Conservation (phyloP, 441 rosid genomes). For the Mallotus japonicus region DNA sequence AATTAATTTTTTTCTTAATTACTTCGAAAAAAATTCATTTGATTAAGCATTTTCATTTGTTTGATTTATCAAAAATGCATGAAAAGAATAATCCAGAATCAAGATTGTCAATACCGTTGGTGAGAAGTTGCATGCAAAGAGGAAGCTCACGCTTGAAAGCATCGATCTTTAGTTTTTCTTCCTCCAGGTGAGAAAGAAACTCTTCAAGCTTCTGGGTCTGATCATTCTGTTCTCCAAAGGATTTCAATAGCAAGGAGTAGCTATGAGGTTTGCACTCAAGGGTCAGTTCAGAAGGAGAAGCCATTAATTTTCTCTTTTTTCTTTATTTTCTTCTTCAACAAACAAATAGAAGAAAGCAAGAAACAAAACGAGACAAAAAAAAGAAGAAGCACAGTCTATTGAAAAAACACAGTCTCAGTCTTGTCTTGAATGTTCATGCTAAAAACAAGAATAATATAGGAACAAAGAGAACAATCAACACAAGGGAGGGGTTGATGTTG, state of each 20-base stretch:
- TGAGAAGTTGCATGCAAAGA: constrained; percentile 98
- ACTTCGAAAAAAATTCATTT: not conserved
- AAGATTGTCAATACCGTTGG: constrained; percentile 46
- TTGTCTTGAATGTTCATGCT: constrained; percentile 27
- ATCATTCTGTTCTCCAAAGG: constrained; percentile 66
- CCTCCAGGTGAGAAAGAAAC: constrained; percentile 73
- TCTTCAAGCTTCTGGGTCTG: constrained; percentile 84
- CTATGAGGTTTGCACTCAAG: constrained; percentile 85
- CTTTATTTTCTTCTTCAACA: too few relatives aligned
- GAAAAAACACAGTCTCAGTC: constrained; percentile 13
- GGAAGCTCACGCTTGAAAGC: constrained; percentile 99
- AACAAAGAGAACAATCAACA: constrained; percentile 28
- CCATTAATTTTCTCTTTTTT: constrained; percentile 37
- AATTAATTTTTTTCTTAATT: constrained; percentile 9
- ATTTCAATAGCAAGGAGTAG: constrained; percentile 83
- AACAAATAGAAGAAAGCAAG: not conserved
- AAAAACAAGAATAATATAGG: constrained; percentile 25
- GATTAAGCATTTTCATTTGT: too few relatives aligned
- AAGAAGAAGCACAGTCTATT: constrained; percentile 18
- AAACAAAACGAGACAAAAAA: constrained; percentile 10
- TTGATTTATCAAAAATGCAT: not conserved
- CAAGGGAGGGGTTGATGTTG: not conserved
- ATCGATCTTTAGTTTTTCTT: constrained; percentile 91
- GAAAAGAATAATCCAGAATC: not conserved
- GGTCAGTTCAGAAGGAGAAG: constrained; percentile 75